Base-by-base conservation (phyloP, 352 stramenopile genomes). In the Phytophthora melonis region DNA sequence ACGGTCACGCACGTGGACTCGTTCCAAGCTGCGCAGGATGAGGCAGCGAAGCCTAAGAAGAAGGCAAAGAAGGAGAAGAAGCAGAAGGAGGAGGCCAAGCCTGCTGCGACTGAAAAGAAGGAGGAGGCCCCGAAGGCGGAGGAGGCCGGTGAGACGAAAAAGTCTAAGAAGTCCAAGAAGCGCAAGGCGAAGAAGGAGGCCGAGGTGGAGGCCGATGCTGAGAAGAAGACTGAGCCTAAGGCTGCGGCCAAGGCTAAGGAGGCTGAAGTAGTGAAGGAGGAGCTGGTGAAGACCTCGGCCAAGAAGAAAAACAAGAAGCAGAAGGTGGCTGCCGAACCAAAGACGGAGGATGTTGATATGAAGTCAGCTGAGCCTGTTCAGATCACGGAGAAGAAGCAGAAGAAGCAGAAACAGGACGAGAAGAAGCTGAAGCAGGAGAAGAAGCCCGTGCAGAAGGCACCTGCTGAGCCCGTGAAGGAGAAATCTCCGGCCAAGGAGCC, bases 1-100 rank as follows among this genome's bases (percentile, higher is more conserved):
- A 64, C 68, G 19, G 39, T 86, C 32, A 96, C 89, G 54, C 87
- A 94, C 53, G 66, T 93, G 13, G 86, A 96, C 66, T 95, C 89
- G 60, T 81, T 93, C 66, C 87, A 93, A 75, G 80, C 70, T 55
- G 72, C 68, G 14, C 63, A 84, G 66, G 75, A 88, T 14, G 80
- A 85, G 36, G 73, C 80, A 18, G 60, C 30, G 49, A 83, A 78
- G 30, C 73, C 70, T 30, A 64, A 70, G 9, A 76, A 81, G 34
- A 74, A 71, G 56, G 52, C 57, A 19, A 79, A 72, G 55, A 77
- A 72, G 11, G 61, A 59, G 18, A 77, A 75, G 39, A 87, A 95
- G 63, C 65, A 88, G 39, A 79, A 84, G 63, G 64, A 89, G 66
- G 84, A 87, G 70, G 63, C 74, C 25, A 72, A 76, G 53, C 21